Percentiles rank a stretch among this genome's conserved stretches.
Conservation (phyloP, 1,139 yeast genomes). For the Debaryomyces sp. region DNA sequence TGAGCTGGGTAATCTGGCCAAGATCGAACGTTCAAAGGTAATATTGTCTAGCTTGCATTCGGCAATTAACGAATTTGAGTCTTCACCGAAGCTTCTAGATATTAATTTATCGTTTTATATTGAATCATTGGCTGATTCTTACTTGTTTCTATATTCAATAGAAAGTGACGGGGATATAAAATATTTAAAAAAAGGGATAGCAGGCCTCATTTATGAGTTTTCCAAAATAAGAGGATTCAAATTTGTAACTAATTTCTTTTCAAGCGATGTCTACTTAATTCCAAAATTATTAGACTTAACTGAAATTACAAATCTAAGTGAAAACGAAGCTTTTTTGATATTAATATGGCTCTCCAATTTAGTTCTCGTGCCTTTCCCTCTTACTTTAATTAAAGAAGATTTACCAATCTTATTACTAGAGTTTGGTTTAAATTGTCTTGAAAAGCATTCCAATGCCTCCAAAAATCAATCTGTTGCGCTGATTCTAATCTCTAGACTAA, state of each 20-base stretch:
- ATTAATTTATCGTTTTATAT: slow-evolving; percentile 36
- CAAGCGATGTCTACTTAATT: slow-evolving; percentile 59
- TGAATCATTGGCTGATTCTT: slow-evolving; percentile 28
- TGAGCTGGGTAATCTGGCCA: not conserved
- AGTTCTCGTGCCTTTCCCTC: slow-evolving; percentile 69
- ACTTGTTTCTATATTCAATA: slow-evolving; percentile 17
- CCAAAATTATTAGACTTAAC: slow-evolving; percentile 34
- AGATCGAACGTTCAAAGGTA: slow-evolving; percentile 2
- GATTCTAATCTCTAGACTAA: slow-evolving; percentile 39
- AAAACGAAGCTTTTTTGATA: slow-evolving; percentile 58
- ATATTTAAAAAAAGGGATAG: slow-evolving; percentile 14
- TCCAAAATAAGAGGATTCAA: slow-evolving; percentile 71
- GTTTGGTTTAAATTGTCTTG: slow-evolving; percentile 32
- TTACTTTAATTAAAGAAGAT: slow-evolving; percentile 41
- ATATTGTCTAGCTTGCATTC: slow-evolving; percentile 8
- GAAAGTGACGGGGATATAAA: not conserved
- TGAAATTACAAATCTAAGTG: slow-evolving; percentile 30
- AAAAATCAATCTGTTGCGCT: slow-evolving; percentile 36
- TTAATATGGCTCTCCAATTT: slow-evolving; percentile 80
- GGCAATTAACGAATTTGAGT: slow-evolving; percentile 51
- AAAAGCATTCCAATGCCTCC: slow-evolving; percentile 26
- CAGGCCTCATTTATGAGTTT: slow-evolving; percentile 54
- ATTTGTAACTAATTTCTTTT: slow-evolving; percentile 56
- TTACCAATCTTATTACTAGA: slow-evolving; percentile 38
- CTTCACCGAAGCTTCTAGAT: slow-evolving; percentile 57